phyloP scores from a whole-genome alignment of 306 rosid species.

The Clitoria ternatea region DNA sequence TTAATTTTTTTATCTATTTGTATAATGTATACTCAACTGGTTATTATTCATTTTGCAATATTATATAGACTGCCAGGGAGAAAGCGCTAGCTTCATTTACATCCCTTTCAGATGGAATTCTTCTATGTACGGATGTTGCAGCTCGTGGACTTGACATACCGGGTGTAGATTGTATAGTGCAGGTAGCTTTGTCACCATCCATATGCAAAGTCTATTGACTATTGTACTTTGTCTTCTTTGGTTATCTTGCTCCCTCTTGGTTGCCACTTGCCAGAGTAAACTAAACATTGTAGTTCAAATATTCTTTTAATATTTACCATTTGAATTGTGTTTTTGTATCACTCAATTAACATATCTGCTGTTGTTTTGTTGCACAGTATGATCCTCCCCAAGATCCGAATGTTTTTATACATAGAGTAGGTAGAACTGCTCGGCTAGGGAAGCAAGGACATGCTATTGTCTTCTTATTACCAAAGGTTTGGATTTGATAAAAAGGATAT shows the following conservation, averaged over 20 bases:
- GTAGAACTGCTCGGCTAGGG: conserved; percentile 96
- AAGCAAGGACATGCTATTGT: conserved; percentile 83
- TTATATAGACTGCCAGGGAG: conserved; percentile 71
- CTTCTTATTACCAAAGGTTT: conserved; percentile 89
- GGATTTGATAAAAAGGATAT: conserved; percentile 32
- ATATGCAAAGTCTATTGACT: conserved; percentile 1
- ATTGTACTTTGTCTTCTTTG: conserved; percentile 1
- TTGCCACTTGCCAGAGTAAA: neutral
- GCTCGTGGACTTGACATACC: conserved; percentile 98
- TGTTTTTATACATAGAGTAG: conserved; percentile 91
- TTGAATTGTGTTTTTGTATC: too few relatives aligned
- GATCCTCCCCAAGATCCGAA: conserved; percentile 98
- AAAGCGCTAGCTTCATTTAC: conserved; percentile 81
- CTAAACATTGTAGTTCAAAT: neutral
- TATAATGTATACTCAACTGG: neutral
- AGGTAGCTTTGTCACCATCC: conserved; percentile 50
- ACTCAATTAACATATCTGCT: too few relatives aligned
- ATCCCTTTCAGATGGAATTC: conserved; percentile 78
- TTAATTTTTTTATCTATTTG: neutral
- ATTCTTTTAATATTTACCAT: too few relatives aligned
- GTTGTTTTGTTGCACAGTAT: conserved; percentile 56
- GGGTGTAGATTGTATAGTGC: conserved; percentile 90
- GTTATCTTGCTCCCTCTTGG: neutral
- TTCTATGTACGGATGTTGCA: conserved; percentile 96
- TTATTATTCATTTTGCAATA: conserved; percentile 9